Evolutionary conservation across 495 filamentous ascomycete species (phyloP).

Genomic region (Podospora fimiseda): DNA sequence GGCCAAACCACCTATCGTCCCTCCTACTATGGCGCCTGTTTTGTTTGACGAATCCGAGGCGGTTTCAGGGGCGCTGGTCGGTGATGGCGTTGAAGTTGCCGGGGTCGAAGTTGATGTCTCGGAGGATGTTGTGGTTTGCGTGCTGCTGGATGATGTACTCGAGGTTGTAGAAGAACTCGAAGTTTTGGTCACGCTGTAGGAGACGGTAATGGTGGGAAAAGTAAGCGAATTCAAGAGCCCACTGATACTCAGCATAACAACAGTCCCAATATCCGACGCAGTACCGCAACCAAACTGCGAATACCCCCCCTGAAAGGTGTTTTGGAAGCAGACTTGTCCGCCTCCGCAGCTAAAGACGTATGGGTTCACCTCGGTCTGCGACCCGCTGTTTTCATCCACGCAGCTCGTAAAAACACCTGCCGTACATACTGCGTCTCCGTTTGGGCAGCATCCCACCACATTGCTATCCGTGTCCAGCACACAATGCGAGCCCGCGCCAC

Average conservation of each 20-base stretch:
- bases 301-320: slow-evolving; percentile 42
- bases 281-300: slow-evolving; percentile 46
- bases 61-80: slow-evolving; percentile 10
- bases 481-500: slow-evolving; percentile 44
- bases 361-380: slow-evolving; percentile 43
- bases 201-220: slow-evolving; percentile 24
- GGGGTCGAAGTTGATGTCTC: slow-evolving; percentile 15
- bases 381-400: slow-evolving; percentile 39
- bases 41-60: slow-evolving; percentile 14
- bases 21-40: slow-evolving; percentile 41
- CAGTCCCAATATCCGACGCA: slow-evolving; percentile 36
- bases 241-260: slow-evolving; percentile 34
- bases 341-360: slow-evolving; percentile 43
- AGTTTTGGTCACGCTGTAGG: slow-evolving; percentile 3
- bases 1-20: slow-evolving; percentile 24
- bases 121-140: slow-evolving; percentile 7
- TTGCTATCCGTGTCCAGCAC: slow-evolving; percentile 38
- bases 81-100: slow-evolving; percentile 13
- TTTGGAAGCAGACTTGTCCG: slow-evolving; percentile 39
- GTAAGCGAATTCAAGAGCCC: slow-evolving; percentile 27
- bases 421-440: slow-evolving; percentile 37
- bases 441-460: slow-evolving; percentile 45
- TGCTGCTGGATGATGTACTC: slow-evolving; percentile 11
- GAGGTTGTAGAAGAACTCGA: slow-evolving; percentile 12
- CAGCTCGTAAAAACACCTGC: slow-evolving; percentile 44